Evolutionary conservation across 768 basidiomycete species (phyloP).

Genomic region (Chlorophyllum brunneum): DNA sequence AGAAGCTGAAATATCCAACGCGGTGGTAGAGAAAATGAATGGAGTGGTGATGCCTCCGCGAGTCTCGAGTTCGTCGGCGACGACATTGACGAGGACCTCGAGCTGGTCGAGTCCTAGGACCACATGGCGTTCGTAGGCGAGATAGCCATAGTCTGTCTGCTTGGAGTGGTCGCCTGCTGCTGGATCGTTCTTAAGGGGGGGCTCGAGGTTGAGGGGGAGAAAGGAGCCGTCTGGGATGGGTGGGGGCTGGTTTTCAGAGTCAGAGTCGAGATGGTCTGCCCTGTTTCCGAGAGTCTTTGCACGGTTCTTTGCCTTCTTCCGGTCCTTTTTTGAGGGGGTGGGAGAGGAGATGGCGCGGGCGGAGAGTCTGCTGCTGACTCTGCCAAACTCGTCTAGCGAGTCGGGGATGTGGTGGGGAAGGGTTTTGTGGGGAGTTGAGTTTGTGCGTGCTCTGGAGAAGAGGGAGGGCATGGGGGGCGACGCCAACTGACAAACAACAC

Average conservation of each 20-base stretch:
- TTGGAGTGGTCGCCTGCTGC: constrained; percentile 31
- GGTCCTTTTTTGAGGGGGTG: constrained; percentile 46
- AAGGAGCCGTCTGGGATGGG: constrained; percentile 50
- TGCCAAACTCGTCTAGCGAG: constrained; percentile 62
- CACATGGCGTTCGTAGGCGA: constrained; percentile 69
- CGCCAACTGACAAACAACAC: constrained; percentile 26
- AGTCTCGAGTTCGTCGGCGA: constrained; percentile 65
- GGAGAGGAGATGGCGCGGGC: constrained; percentile 23
- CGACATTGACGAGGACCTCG: constrained; percentile 63
- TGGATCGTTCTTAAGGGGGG: constrained; percentile 32
- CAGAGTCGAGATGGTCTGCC: constrained; percentile 30
- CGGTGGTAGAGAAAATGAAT: constrained; percentile 86
- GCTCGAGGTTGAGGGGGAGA: constrained; percentile 48
- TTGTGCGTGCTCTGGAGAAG: constrained; percentile 68
- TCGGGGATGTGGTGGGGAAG: constrained; percentile 23
- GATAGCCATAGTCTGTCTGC: constrained; percentile 62
- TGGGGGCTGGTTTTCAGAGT: constrained; percentile 22
- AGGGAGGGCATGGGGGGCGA: constrained; percentile 62
- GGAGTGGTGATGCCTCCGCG: constrained; percentile 84
- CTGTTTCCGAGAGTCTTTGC: constrained; percentile 42
- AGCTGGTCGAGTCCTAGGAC: constrained; percentile 75
- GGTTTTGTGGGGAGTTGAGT: constrained; percentile 50
- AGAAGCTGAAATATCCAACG: constrained; percentile 78
- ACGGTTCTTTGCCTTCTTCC: constrained; percentile 41
- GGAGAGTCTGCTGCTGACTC: constrained; percentile 45